These are phyloP conservation scores for Aspergillus fumigatus DNA, from an alignment of 2,329 filamentous ascomycete species.

Conservation along the genomic window DNA sequence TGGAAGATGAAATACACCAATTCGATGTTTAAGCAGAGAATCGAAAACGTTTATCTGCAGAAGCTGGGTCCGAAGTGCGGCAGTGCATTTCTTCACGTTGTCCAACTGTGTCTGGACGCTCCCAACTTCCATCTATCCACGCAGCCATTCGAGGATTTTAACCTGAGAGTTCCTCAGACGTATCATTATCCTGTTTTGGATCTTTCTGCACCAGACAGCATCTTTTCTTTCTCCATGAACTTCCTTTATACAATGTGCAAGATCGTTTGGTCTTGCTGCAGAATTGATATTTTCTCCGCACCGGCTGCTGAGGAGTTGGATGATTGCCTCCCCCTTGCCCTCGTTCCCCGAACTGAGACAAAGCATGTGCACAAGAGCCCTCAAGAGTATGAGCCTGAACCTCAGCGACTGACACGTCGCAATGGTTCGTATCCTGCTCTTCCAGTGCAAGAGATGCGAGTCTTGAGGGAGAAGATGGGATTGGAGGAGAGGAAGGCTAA, in stretches of 20 bases:
- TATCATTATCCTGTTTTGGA: constrained; percentile 42
- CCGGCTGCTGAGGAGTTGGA: constrained; percentile 39
- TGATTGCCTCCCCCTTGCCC: constrained; percentile 38
- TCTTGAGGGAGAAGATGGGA: constrained; percentile 17
- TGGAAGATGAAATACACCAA: constrained; percentile 63
- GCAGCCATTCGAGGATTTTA: constrained; percentile 39
- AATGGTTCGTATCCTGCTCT: constrained; percentile 16
- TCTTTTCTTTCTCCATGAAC: constrained; percentile 42
- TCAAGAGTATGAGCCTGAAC: constrained; percentile 12
- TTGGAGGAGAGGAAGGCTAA: constrained; percentile 28
- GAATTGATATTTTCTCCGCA: constrained; percentile 39
- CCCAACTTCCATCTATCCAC: constrained; percentile 47
- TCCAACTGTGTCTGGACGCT: constrained; percentile 57
- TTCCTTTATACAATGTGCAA: constrained; percentile 42
- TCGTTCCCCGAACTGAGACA: constrained; percentile 32
- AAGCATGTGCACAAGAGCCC: constrained; percentile 18
- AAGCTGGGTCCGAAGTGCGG: constrained; percentile 60
- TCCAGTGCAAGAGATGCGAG: constrained; percentile 22
- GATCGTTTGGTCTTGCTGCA: constrained; percentile 38
- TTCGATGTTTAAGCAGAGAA: constrained; percentile 57
- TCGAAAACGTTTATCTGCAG: constrained; percentile 60
- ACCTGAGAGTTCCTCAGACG: constrained; percentile 37
- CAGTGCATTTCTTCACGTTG: constrained; percentile 58
- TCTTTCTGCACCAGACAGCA: constrained; percentile 36
- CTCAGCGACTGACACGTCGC: constrained; percentile 12